Percentiles rank a stretch among this genome's conserved stretches.
phyloP scores from a whole-genome alignment of 768 basidiomycete genomes.

The Naematelia encephala region DNA sequence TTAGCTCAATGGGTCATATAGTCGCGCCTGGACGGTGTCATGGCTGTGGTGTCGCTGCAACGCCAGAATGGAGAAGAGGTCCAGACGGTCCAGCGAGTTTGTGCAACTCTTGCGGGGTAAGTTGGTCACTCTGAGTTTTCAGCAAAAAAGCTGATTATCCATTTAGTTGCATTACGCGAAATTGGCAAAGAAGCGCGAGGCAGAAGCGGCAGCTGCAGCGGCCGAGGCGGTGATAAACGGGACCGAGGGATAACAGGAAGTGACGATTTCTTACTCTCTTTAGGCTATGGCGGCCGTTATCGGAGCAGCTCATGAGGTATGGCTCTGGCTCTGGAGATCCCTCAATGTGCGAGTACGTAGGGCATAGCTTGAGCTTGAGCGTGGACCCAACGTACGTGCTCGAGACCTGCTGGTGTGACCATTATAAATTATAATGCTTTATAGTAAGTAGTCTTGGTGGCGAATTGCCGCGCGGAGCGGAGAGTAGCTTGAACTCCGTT shows the following conservation, averaged over 20 bases:
- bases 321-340: too few relatives aligned
- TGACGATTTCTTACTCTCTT: too few relatives aligned
- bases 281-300: too few relatives aligned
- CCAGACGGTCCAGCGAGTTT: slow-evolving; percentile 43
- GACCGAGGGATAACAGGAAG: not conserved
- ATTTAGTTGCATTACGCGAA: slow-evolving; percentile 23
- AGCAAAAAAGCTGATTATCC: not conserved
- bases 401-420: too few relatives aligned
- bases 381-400: too few relatives aligned
- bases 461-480: too few relatives aligned
- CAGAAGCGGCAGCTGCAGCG: not conserved
- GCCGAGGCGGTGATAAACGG: not conserved
- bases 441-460: too few relatives aligned
- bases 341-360: too few relatives aligned
- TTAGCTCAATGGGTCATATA: not conserved
- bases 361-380: too few relatives aligned
- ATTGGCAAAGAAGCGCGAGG: slow-evolving; percentile 5
- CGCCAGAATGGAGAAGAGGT: slow-evolving; percentile 36
- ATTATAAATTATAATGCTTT: too few relatives aligned
- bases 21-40: slow-evolving; percentile 21
- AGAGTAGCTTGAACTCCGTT: too few relatives aligned
- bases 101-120: slow-evolving; percentile 43
- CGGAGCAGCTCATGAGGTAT: too few relatives aligned
- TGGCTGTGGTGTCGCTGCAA: slow-evolving; percentile 28
- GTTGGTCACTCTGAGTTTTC: slow-evolving; percentile 12